phyloP scores from a whole-genome alignment of 768 basidiomycete genomes.

The Cystobasidium tubakii region DNA sequence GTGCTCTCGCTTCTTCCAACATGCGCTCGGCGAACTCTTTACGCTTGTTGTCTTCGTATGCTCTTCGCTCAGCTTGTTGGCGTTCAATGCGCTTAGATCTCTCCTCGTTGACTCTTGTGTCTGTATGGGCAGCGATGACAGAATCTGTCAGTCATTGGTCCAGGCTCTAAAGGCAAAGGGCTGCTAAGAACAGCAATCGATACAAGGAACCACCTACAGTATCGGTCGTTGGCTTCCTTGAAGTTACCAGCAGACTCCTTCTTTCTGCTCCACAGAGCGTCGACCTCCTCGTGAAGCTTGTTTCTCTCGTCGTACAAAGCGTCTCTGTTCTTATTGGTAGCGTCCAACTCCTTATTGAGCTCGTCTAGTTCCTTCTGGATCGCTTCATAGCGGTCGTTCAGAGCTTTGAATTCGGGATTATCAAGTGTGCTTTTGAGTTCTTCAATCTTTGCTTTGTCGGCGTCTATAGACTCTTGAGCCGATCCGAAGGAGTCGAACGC shows the following conservation, averaged over 20 bases:
- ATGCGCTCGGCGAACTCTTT: constrained; percentile 70
- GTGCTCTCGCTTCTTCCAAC: constrained; percentile 80
- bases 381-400: constrained; percentile 70
- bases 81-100: constrained; percentile 71
- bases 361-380: constrained; percentile 79
- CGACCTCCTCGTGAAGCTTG: constrained; percentile 61
- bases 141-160: neutral
- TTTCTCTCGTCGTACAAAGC: constrained; percentile 86
- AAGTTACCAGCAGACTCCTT: constrained; percentile 65
- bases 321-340: constrained; percentile 68
- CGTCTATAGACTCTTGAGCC: constrained; percentile 73
- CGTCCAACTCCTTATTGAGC: constrained; percentile 78
- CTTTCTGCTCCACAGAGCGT: constrained; percentile 66
- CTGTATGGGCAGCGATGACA: constrained; percentile 40
- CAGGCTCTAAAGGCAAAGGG: too few species aligned
- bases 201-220: constrained; percentile 53
- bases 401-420: constrained; percentile 78
- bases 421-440: constrained; percentile 76
- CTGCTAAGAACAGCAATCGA: too few species aligned
- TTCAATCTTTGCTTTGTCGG: constrained; percentile 66
- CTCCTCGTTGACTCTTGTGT: constrained; percentile 76
- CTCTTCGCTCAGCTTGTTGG: constrained; percentile 66
- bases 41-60: constrained; percentile 71
- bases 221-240: constrained; percentile 76
- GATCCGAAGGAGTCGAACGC: constrained; percentile 73